Evolutionary conservation across 140 eudicot species (phyloP), one percentile per base, ranked within the genome.

Genomic region (Bidens hawaiensis): DNA sequence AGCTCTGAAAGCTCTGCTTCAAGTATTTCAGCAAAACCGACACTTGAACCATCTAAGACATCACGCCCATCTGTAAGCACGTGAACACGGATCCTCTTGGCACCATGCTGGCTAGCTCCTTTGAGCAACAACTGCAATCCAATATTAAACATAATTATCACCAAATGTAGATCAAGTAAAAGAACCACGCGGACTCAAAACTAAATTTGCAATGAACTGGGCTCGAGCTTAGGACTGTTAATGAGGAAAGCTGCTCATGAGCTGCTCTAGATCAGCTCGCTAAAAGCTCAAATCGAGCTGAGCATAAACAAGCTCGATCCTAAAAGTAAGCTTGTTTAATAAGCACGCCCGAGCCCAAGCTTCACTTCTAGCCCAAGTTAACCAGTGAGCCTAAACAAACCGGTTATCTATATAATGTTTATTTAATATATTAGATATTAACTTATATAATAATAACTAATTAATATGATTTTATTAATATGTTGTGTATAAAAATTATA

Each of bases 51-150:
- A 9, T 57, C 63, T 31, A 57, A 57, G 18, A 57, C 63, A 57
- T 57, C 63, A 31, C 63, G 63, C 8, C 63, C 63, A 31, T 33
- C 46, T 16, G 63, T 57, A 57, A 57, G 63, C 46, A 57, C 63
- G 23, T 57, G 63, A 31, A 57, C 46, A 30, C 63, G 46, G 17
- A 57, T 57, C 15, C 16, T 57, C 46, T 57, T 57, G 46, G 63
- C 63, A 8, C 63, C 63, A 57, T 17, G 63, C 46, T 57, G 63
- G 63, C 63, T 57, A 31, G 46, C 63, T 57, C 63, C 63, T 57
- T 19, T 31, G 2, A 57, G 63, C 63, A 30, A 33, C 63, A 57
- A 57, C 63, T 57, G 26, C 46, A 57, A 31, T 27, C 27, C 63
- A 18, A 4, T 26, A 27, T 14, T 27, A 53, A 21, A 21, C 28